A percentile compares a stretch with the other conserved stretches of the same genome.
Evolutionary conservation across 2,329 filamentous ascomycete species (phyloP).

Genomic region (Domatiomyces catenatus): DNA sequence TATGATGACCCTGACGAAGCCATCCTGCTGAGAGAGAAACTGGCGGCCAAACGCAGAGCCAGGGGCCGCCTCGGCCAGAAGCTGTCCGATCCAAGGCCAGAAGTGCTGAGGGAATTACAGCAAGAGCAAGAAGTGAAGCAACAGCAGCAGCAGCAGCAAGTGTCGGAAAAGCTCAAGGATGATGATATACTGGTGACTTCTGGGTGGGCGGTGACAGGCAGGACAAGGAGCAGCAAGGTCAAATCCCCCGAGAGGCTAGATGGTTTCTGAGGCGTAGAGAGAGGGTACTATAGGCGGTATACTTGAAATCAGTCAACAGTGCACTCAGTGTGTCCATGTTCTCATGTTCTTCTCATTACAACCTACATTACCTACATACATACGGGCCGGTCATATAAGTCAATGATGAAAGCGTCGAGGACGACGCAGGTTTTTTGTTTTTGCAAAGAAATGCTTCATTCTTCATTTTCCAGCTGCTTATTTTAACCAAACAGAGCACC

Average conservation of each 20-base stretch:
- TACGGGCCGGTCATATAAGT: not conserved
- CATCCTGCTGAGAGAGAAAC: slow-evolving; percentile 40
- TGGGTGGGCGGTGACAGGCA: slow-evolving; percentile 11
- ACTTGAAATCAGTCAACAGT: not conserved
- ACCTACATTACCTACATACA: not conserved
- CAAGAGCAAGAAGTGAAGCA: not conserved
- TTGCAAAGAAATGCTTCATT: too few species aligned
- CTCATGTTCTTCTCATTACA: not conserved
- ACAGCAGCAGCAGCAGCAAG: slow-evolving; percentile 1
- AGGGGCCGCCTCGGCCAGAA: slow-evolving; percentile 25
- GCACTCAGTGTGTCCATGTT: not conserved
- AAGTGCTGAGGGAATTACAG: not conserved
- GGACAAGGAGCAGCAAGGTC: slow-evolving; percentile 6
- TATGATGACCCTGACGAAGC: slow-evolving; percentile 36
- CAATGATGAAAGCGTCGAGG: not conserved
- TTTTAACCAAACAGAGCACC: slow-evolving; percentile 31
- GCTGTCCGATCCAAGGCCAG: slow-evolving; percentile 18
- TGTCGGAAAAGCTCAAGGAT: slow-evolving; percentile 11
- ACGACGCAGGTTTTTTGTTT: too few species aligned
- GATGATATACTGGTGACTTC: slow-evolving; percentile 9
- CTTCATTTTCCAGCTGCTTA: not conserved
- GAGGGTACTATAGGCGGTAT: too few species aligned
- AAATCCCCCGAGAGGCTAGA: not conserved
- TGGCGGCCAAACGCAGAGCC: slow-evolving; percentile 29
- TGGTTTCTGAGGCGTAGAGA: not conserved